A percentile compares a stretch with the other conserved stretches of the same genome.
Evolutionary conservation across 2,329 filamentous ascomycete genomes (phyloP).

Genomic region (Microsporum ferrugineum): DNA sequence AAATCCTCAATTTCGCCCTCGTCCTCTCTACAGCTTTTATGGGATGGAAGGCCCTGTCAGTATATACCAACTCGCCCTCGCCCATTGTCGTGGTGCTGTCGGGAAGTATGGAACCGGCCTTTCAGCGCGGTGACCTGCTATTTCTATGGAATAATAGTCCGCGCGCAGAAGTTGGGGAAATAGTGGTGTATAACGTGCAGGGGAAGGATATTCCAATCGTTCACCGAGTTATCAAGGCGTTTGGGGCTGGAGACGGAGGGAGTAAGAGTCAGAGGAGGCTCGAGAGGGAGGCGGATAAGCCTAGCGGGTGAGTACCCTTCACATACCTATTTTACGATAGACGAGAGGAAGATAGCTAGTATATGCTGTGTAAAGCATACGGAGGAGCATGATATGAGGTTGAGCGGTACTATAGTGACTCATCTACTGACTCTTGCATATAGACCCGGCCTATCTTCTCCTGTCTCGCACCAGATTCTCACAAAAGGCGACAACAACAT

Average conservation of each 20-base stretch:
- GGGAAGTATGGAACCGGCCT: slow-evolving; percentile 58
- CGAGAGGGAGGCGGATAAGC: slow-evolving; percentile 5
- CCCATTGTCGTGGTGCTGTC: slow-evolving; percentile 57
- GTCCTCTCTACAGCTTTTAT: slow-evolving; percentile 88
- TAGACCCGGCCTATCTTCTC: not conserved
- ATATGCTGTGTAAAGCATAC: not conserved
- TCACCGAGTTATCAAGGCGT: slow-evolving; percentile 71
- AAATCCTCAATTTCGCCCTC: slow-evolving; percentile 81
- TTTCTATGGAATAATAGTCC: slow-evolving; percentile 52
- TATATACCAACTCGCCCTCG: slow-evolving; percentile 61
- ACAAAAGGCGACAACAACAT: slow-evolving; percentile 97
- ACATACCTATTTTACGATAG: not conserved
- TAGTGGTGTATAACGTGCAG: slow-evolving; percentile 72
- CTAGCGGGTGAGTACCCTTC: slow-evolving; percentile 6
- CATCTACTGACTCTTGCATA: not conserved
- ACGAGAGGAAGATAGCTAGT: not conserved
- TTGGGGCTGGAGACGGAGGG: slow-evolving; percentile 36
- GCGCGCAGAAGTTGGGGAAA: slow-evolving; percentile 57
- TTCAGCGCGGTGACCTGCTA: slow-evolving; percentile 52
- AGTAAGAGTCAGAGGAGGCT: slow-evolving; percentile 26
- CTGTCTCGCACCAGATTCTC: slow-evolving; percentile 49
- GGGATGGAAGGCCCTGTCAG: slow-evolving; percentile 84
- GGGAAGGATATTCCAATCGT: slow-evolving; percentile 98
- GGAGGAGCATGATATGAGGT: not conserved
- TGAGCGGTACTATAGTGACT: not conserved